Evolutionary conservation across 345 rosid species (phyloP).

Genomic region (Salix purpurea): DNA sequence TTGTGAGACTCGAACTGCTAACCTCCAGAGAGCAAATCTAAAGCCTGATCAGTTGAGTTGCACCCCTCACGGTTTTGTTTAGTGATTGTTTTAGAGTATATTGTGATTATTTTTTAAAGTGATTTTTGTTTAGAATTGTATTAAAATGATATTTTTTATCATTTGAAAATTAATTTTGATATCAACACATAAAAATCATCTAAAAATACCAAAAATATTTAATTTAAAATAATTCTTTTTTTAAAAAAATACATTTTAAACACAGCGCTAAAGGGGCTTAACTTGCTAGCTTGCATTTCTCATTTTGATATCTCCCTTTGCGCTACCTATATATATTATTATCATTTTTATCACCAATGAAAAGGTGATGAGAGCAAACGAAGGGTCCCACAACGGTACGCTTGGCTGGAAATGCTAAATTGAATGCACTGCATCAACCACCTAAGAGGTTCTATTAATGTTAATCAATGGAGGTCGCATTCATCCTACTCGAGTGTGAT

Average conservation of each 20-base stretch:
- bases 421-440: slow-evolving; percentile 20
- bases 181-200: too few species aligned
- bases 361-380: slow-evolving; percentile 5
- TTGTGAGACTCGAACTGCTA: accelerated
- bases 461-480: slow-evolving; percentile 31
- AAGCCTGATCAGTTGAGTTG: too few species aligned
- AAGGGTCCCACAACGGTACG: slow-evolving; percentile 23
- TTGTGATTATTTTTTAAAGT: too few species aligned
- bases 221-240: too few species aligned
- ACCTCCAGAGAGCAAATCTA: too few species aligned
- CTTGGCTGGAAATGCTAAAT: slow-evolving; percentile 19
- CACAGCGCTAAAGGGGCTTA: background rate
- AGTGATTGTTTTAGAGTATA: too few species aligned
- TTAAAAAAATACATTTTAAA: too few species aligned
- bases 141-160: too few species aligned
- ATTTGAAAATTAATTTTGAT: too few species aligned
- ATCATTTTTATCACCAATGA: slow-evolving; percentile 2
- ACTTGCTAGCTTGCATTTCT: slow-evolving; percentile 7
- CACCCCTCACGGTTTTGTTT: too few species aligned
- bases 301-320: background rate
- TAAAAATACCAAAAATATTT: too few species aligned
- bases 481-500: slow-evolving; percentile 10
- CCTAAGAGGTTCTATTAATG: slow-evolving; percentile 19
- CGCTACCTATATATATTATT: background rate
- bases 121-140: too few species aligned